Conservation (phyloP, 1,284 basidiomycete genomes). For the Phellopilus nigrolimitatus region DNA sequence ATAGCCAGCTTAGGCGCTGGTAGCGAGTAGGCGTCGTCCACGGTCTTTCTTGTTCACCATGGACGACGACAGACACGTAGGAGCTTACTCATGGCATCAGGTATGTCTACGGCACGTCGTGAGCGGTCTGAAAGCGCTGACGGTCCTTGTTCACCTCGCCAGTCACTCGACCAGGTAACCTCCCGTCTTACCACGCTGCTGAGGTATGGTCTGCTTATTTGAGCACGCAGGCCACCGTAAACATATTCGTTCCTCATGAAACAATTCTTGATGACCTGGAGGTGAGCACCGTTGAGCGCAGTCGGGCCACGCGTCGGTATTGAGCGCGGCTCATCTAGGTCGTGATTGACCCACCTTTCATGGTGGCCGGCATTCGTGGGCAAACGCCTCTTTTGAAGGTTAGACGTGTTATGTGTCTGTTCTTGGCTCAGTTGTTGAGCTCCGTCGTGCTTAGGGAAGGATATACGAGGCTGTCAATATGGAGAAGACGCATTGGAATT, state of each 20-base stretch:
- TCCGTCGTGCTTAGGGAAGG: conserved; percentile 45
- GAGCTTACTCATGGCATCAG: conserved; percentile 42
- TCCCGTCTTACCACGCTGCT: not conserved
- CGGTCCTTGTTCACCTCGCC: not conserved
- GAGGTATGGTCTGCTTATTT: conserved; percentile 13
- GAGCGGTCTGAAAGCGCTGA: conserved; percentile 9
- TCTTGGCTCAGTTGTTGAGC: conserved; percentile 2
- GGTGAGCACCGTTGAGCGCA: conserved; percentile 37
- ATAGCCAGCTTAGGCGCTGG: not conserved
- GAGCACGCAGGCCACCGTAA: conserved; percentile 59
- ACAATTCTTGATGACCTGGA: conserved; percentile 64
- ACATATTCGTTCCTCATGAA: conserved; percentile 66
- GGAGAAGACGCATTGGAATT: conserved; percentile 64
- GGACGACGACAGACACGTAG: conserved; percentile 32
- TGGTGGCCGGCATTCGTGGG: conserved; percentile 66
- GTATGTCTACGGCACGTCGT: conserved; percentile 23
- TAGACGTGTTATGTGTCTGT: conserved; percentile 20
- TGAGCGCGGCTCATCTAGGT: conserved; percentile 40
- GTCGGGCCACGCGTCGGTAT: not conserved
- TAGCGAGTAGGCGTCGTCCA: conserved; percentile 1
- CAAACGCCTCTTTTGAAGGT: conserved; percentile 69
- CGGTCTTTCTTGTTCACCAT: conserved; percentile 25
- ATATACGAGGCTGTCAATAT: conserved; percentile 64
- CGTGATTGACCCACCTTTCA: conserved; percentile 59
- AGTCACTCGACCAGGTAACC: conserved; percentile 42